Base-by-base conservation (phyloP, 257 asterid genomes). In the Penstemon newberryi region DNA sequence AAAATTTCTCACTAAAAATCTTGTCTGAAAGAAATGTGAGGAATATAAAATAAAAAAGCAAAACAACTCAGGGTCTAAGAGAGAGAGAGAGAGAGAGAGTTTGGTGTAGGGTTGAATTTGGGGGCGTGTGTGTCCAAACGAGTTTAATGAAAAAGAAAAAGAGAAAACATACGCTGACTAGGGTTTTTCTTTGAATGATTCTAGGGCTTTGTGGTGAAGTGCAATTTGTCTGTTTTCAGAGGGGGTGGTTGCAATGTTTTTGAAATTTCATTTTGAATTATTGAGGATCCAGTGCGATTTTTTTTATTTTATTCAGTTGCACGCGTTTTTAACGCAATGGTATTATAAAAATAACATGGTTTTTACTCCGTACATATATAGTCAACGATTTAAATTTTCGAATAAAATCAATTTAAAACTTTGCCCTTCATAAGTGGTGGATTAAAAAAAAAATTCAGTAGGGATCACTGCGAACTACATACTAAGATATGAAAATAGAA, bases 31-130 rank as follows among this genome's bases (percentile, higher is more conserved):
- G 7, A 56, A 54, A 63, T 70, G 33, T 10, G 58, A 42, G 55
- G 54, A 57, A 61, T 60, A 8, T 46, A 8, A 6, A 52, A n/a
- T 39, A 33, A 55, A 56, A 60, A 47, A 56, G 5, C 38, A 71
- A 71, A 73, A 56, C 38, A 73, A 9, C 42, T 56, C 38, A 5
- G 51, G 45, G 77, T 41, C 44, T 39, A 41, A 49, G 77, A 70
- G 78, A 68, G 70, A 70, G 75, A 65, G 70, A 70, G 75, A 65
- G 72, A 45, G 67, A 46, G 62, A 56, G 78, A 55, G 6, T 74
- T 13, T 57, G 73, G 73, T 67, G 80, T 78, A 80, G 87, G 88
- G 86, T 73, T 85, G 85, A 74, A 73, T 75, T 69, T 67, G 75
- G 75, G 33, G 33, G 50, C 60, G 62, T n/a, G 73, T 63, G 68